Base-by-base conservation (phyloP, 306 rosid genomes). In the Myrica gale region DNA sequence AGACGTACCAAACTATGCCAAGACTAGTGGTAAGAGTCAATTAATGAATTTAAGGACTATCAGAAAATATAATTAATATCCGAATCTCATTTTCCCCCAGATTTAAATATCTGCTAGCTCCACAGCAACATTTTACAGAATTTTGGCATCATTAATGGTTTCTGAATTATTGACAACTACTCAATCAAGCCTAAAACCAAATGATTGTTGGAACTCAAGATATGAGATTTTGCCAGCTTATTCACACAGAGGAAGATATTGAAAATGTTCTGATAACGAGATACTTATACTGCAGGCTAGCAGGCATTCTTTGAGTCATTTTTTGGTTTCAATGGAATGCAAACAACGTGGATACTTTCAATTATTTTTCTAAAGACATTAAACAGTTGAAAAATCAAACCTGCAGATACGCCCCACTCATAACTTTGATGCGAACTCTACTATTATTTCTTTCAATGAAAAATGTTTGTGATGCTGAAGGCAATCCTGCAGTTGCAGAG, bases 341-440 rank as follows among this genome's bases (percentile, higher is more conserved):
- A 17, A 75, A 73, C 46, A 47, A 78, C 44, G 9, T 58, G 60
- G 68, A 1, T 41, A 13, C 72, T 80, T 80, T 42, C 13, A 19
- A 20, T 11, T 51, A 50, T 42, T 63, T 71, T 58, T 47, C 60
- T 63, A 62, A 61, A 32, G 41, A 75, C 68, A 79, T 65, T 19
- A 68, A 57, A 53, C 67, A 39, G 56, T 21, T 32, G 65, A 74
- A 79, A 37, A 42, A 46, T 21, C 32, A 53, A 56, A 94, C 98
- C 97, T 95, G 97, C 23, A 95, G 76, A 86, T 89, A 88, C 8
- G 80, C 82, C 55, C 90, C 93, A 73, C 46, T 83, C 75, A 77
- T 88, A 26, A 78, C 82, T 80, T 85, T 90, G 70, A 94, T 75
- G 83, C 92, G 98, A 84, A 95, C 81, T 63, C 84, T 92, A 51